Evolutionary conservation across 2,329 filamentous ascomycete genomes (phyloP).

Genomic region (Paraconiothyrium brasiliense): DNA sequence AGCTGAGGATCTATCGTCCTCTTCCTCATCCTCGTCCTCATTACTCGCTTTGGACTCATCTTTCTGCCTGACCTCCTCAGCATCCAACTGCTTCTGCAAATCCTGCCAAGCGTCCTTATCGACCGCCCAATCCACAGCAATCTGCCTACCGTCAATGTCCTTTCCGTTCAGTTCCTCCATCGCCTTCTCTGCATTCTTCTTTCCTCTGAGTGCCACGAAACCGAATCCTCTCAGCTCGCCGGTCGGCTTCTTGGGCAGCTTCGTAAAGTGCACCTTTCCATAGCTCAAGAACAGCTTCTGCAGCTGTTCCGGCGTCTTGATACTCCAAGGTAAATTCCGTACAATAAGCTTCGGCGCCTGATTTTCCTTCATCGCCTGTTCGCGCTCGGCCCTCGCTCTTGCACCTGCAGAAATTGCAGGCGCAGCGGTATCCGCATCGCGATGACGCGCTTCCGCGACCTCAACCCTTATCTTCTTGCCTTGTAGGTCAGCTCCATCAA

Average conservation of each 20-base stretch:
- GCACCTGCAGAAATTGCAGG: slow-evolving; percentile 54
- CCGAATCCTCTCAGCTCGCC: slow-evolving; percentile 83
- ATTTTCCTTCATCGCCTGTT: slow-evolving; percentile 69
- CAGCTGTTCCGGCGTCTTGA: slow-evolving; percentile 86
- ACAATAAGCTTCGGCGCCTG: slow-evolving; percentile 87
- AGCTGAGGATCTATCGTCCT: slow-evolving; percentile 49
- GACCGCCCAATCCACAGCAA: slow-evolving; percentile 97
- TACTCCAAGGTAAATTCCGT: slow-evolving; percentile 93
- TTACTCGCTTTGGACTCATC: slow-evolving; percentile 47
- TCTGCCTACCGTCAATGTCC: slow-evolving; percentile 82
- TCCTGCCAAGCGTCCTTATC: slow-evolving; percentile 87
- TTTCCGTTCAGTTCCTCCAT: slow-evolving; percentile 88
- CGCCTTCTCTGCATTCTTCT: slow-evolving; percentile 90
- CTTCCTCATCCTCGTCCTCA: slow-evolving; percentile 49
- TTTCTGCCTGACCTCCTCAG: slow-evolving; percentile 51
- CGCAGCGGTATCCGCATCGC: slow-evolving; percentile 58
- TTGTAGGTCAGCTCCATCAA: slow-evolving; percentile 80
- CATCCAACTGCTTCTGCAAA: slow-evolving; percentile 55
- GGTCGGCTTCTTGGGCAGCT: slow-evolving; percentile 79
- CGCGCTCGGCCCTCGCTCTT: slow-evolving; percentile 71
- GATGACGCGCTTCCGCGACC: slow-evolving; percentile 83
- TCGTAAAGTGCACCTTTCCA: slow-evolving; percentile 89
- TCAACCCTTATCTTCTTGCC: slow-evolving; percentile 87
- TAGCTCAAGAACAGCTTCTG: slow-evolving; percentile 82
- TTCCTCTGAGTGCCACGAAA: slow-evolving; percentile 87